Percentiles rank a stretch among this genome's conserved stretches.
These are phyloP conservation scores for Eleusine indica DNA, from an alignment of 176 grass and related monocot species.

Conservation along the genomic window DNA sequence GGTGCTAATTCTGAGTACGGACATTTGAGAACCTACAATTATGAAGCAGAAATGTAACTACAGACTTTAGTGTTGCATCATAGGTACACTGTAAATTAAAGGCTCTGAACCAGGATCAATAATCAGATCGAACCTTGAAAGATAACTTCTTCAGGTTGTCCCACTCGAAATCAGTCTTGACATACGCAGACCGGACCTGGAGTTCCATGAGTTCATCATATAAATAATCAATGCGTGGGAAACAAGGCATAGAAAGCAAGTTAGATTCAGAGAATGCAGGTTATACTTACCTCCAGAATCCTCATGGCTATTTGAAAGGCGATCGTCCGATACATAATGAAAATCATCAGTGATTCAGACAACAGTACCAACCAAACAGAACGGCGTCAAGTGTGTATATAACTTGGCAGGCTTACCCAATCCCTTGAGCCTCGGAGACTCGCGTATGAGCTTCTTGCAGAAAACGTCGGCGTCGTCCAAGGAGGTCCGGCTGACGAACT, in stretches of 20 bases:
- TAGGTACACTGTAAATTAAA: background rate
- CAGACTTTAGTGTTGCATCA: background rate
- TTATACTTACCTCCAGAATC: constrained; percentile 73
- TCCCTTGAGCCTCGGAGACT: constrained; percentile 68
- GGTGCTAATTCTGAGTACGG: too few relatives aligned
- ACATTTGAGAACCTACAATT: too few relatives aligned
- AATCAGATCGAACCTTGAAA: constrained; percentile 54
- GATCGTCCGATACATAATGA: background rate
- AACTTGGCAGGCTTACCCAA: constrained; percentile 47
- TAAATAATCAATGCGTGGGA: background rate
- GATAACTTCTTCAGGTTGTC: constrained; percentile 85
- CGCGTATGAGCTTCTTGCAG: constrained; percentile 70
- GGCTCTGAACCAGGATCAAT: background rate
- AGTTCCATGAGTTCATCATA: constrained; percentile 1
- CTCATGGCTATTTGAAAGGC: constrained; percentile 60
- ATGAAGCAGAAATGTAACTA: background rate
- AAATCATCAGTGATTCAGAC: constrained; percentile 23
- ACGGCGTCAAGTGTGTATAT: background rate
- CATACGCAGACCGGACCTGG: constrained; percentile 87
- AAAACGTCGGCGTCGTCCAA: constrained; percentile 71
- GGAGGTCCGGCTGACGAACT: constrained; percentile 67
- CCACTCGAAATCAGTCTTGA: constrained; percentile 93
- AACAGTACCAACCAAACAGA: background rate
- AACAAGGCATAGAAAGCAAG: background rate
- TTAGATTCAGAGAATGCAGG: background rate